Conservation (phyloP, 2,329 filamentous ascomycete genomes). For the Penicillium expansum region DNA sequence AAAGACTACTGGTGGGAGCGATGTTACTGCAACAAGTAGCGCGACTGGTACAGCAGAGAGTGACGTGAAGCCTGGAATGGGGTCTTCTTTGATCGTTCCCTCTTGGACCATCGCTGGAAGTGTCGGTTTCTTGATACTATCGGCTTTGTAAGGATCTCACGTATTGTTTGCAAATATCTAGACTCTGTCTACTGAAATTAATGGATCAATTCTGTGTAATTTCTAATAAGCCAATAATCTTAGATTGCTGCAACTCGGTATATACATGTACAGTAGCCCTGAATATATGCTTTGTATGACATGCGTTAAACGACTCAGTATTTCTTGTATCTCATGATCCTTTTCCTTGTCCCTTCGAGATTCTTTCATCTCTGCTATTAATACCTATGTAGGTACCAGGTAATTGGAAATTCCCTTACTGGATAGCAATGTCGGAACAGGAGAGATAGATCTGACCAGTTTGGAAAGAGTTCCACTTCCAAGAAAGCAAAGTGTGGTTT, state of each 20-base stretch:
- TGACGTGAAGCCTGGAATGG: constrained; percentile 1
- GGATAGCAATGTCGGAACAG: constrained; percentile 54
- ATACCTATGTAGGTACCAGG: not conserved
- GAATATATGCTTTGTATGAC: not conserved
- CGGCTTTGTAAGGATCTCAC: not conserved
- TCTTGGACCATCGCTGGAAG: not conserved
- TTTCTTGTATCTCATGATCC: not conserved
- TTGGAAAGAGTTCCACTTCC: constrained; percentile 57
- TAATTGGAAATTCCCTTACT: not conserved
- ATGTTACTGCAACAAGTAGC: not conserved
- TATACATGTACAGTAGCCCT: not conserved
- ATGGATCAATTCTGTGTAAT: not conserved
- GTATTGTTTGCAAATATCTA: not conserved
- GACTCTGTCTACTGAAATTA: not conserved
- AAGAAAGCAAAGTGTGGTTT: constrained; percentile 52
- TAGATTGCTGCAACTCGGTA: not conserved
- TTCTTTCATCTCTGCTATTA: not conserved
- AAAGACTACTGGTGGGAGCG: not conserved
- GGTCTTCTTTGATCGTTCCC: not conserved
- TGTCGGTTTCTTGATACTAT: not conserved
- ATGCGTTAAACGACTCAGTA: not conserved
- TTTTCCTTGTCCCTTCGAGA: not conserved
- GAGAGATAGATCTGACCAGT: constrained; percentile 54
- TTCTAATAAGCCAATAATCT: not conserved
- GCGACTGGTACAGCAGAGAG: not conserved